phyloP scores from a whole-genome alignment of 129 eudicot genomes.

The Artemisia argyi region DNA sequence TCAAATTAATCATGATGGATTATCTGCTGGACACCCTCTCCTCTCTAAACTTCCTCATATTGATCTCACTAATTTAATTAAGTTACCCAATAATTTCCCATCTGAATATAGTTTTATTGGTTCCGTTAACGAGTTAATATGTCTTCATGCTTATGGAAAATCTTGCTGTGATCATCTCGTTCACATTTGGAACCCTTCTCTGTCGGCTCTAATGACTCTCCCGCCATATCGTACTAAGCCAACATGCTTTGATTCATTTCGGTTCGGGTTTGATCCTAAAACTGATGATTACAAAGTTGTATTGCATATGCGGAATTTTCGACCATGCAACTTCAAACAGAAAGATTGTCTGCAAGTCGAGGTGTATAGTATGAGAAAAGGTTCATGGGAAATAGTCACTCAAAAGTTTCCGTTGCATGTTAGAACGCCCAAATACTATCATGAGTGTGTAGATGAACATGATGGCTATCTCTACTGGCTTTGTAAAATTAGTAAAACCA shows the following conservation, averaged over 20 bases:
- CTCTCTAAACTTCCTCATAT: not conserved
- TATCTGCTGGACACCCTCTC: not conserved
- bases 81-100: not conserved
- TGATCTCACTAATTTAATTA: not conserved
- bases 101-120: not conserved
- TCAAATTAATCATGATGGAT: not conserved
- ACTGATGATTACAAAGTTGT: constrained; percentile 7
- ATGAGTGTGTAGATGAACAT: not conserved
- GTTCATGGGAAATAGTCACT: not conserved
- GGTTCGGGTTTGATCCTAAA: constrained; percentile 7
- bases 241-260: not conserved
- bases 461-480: constrained; percentile 9
- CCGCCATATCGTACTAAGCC: not conserved
- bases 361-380: constrained; percentile 8
- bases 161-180: not conserved
- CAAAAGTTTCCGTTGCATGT: not conserved
- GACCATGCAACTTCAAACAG: not conserved
- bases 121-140: not conserved
- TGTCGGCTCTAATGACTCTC: not conserved
- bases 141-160: not conserved
- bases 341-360: not conserved
- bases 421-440: not conserved
- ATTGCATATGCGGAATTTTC: not conserved
- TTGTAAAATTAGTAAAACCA: not conserved
- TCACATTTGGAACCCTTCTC: constrained; percentile 3